Base-by-base conservation (phyloP, 495 filamentous ascomycete species). In the Neurospora africana region DNA sequence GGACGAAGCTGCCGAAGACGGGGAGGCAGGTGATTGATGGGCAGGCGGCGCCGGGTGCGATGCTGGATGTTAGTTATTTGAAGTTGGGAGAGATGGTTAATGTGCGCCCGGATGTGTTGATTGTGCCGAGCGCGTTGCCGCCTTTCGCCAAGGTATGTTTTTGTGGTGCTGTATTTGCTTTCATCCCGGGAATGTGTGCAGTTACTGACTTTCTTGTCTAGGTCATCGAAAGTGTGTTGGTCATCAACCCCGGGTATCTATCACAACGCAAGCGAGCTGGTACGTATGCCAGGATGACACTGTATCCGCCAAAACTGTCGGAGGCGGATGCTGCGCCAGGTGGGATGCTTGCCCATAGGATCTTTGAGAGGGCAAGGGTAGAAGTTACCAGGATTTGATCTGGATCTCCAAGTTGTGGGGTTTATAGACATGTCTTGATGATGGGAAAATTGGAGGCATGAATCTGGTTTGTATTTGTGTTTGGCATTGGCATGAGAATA, bases 61-160 rank as follows among this genome's bases (percentile, higher is more conserved):
- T 84, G 79, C 79, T 99, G 67, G 95, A 99, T 80, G 81, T 92
- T 30, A 91, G 91, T 72, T 96, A 97, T 81, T 73, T 94, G 79
- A 94, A 96, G 80, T 82, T 98, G 36, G 95, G 93, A 36, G 95
- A 98, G 81, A 93, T 95, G 89, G 84, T 95, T 74, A 91, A 90
- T 73, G 90, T 92, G 3, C 83, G 88, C 70, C 95, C 95, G 11
- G 95, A 99, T 84, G 85, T 99, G 35, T 77, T 98, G 73, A 85
- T 99, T 40, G 83, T 91, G 35, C 95, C 95, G 39, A 97, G 93
- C 75, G 87, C 90, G 72, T 80, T 99, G 74, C 89, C 90, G 10
- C 89, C 92, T 5, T 97, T 96, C 84, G 92, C 91, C 44, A 96
- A 93, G 88, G 93, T 95, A 83, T 73, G 86, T 78, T 73, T 8